Evolutionary conservation across 83 land plant genomes (phyloP).

Genomic region (Larix sibirica): DNA sequence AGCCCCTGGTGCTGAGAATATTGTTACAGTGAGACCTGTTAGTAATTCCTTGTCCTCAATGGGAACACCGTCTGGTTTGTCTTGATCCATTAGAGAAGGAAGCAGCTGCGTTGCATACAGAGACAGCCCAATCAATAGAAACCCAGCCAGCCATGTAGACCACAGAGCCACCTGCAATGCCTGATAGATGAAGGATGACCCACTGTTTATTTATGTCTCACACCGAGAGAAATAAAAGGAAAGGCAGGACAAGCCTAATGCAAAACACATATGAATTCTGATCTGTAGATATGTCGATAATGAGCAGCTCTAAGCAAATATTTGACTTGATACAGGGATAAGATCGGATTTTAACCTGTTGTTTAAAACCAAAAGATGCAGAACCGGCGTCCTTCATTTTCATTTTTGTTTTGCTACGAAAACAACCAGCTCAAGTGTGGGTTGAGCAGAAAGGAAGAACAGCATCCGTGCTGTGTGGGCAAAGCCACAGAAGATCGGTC

Average conservation of each 20-base stretch:
- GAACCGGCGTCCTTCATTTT: neutral
- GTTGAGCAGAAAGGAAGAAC: neutral
- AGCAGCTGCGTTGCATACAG: constrained; percentile 35
- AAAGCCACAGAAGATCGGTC: neutral
- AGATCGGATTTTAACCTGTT: neutral
- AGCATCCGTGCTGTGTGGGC: neutral
- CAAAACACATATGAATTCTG: neutral
- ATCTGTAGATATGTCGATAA: neutral
- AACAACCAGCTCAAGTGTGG: neutral
- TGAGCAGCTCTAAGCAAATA: neutral
- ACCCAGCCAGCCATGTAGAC: constrained; percentile 49
- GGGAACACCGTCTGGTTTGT: neutral
- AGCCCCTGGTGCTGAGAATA: constrained; percentile 40
- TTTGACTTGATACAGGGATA: neutral
- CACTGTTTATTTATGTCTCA: neutral
- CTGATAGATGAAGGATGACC: constrained; percentile 11
- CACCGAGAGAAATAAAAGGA: too few relatives aligned
- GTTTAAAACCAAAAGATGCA: neutral
- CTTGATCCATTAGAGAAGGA: constrained; percentile 17
- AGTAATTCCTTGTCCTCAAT: neutral
- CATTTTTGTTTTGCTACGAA: neutral
- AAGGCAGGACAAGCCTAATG: too few relatives aligned
- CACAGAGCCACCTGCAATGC: constrained; percentile 35
- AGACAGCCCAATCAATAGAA: constrained; percentile 37
- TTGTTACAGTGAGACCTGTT: neutral